These are phyloP conservation scores for Sequoia sempervirens DNA, from an alignment of 75 land plant genomes.

Conservation along the genomic window DNA sequence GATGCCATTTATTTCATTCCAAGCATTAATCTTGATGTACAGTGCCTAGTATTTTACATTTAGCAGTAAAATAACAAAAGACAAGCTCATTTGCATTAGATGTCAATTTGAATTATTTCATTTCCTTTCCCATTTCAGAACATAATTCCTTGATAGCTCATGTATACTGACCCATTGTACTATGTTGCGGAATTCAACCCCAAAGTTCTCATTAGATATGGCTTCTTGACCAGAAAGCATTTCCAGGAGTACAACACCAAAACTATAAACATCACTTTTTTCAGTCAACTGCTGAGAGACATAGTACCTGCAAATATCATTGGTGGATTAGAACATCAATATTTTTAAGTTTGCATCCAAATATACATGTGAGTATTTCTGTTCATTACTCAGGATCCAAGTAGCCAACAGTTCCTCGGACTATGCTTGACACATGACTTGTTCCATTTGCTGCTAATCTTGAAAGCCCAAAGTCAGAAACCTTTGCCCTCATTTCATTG, in stretches of 20 bases:
- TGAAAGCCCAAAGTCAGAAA: conserved; percentile 79
- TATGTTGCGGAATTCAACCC: conserved; percentile 60
- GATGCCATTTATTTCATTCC: background rate
- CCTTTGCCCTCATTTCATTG: conserved; percentile 69
- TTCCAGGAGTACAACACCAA: conserved; percentile 72
- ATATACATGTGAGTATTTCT: background rate
- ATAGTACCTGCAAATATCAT: conserved; percentile 44
- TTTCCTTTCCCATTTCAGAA: background rate
- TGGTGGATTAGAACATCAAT: background rate
- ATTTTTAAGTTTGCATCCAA: background rate
- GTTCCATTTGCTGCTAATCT: conserved; percentile 62
- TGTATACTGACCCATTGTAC: conserved; percentile 61
- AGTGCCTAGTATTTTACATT: background rate
- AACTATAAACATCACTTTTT: conserved; percentile 75
- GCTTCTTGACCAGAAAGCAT: conserved; percentile 70
- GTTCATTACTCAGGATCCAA: conserved; percentile 72
- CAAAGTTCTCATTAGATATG: conserved; percentile 65
- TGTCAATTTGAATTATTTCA: background rate
- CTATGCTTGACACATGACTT: conserved; percentile 62
- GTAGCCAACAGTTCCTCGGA: conserved; percentile 76
- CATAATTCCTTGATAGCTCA: background rate
- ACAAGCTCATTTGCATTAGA: background rate
- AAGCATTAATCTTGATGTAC: background rate
- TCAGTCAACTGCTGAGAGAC: conserved; percentile 70
- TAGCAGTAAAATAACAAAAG: background rate